Base-by-base conservation (phyloP, 164 flowering plant species). In the Amborella trichopoda region DNA sequence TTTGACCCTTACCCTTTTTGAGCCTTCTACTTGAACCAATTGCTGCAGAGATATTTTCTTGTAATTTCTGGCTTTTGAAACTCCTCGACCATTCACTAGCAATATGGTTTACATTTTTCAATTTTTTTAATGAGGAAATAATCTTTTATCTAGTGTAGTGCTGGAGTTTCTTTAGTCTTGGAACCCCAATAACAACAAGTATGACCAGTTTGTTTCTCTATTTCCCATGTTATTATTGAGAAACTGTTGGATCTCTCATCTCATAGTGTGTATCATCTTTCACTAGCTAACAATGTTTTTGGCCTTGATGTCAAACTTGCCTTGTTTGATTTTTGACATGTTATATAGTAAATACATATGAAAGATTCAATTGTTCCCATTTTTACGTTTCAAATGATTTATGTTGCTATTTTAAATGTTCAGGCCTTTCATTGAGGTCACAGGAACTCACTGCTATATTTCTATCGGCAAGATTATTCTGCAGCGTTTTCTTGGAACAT, bases 401-500 rank as follows among this genome's bases (percentile, higher is more conserved):
- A n/a, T n/a, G n/a, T n/a, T n/a, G n/a, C 17, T 24, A 32, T 46
- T 19, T 14, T 42, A 25, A 30, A 34, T 26, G 20, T 11, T 56
- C 50, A 90, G 97, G 97, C 26, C 84, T 90, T 20, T 90, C 97
- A 16, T 54, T 83, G 48, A 85, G 72, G 74, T 59, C 74, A n/a
- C 97, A 89, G 60, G 88, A 77, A 64, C 74, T 80, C 32, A 89
- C 97, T 21, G 87, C 82, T 20, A 56, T 81, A 25, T 80, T 74
- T 53, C 55, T 80, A 51, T 80, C 64, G 6, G 77, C 55, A 33
- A 77, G 95, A 60, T 11, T 85, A 22, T 34, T 38, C 6, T 78
- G 81, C 50, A 76, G 88, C 36, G 40, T 60, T 20, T n/a, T 46
- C 14, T 51, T 78, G 70, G 82, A 78, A 48, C 56, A 45, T 45